Evolutionary conservation across 2,329 filamentous ascomycete species (phyloP), one percentile per base, ranked within the genome.

Genomic region (Colletotrichum salicis): DNA sequence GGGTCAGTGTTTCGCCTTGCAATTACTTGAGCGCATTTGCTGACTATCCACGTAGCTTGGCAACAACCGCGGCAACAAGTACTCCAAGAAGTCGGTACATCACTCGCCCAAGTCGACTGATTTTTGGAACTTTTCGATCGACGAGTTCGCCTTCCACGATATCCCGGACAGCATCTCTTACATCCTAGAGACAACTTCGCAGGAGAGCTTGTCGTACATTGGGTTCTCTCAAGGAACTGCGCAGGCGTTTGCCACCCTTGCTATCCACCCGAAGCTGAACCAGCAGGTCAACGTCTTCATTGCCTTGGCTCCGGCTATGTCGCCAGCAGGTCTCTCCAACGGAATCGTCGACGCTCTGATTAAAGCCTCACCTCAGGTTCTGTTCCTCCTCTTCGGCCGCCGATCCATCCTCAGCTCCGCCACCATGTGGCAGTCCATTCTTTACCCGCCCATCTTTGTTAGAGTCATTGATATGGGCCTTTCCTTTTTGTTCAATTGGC

Each of bases 41-140:
- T 82, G 60, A 81, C 55, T n/a, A 22, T 15, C 15, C 1, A 5
- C 6, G 6, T 71, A 93, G 94, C 87, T 99, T 73, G 96, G 96
- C 62, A 99, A 99, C 82, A 99, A 99, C 79, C 92, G 96, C 45
- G 96, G 96, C 61, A 99, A 99, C 87, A 99, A 99, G 80, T 99
- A 99, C 84, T 97, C 95, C 57, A 99, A 98, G 82, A 99, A 99
- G 83, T 95, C 92, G 2, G 90, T 95, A 63, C 88, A 92, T 71
- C 86, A 87, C 74, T 92, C 94, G 0, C 95, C 96, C 0, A 92
- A 90, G 0, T 92, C 93, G 2, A 84, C 88, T 48, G 87, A 90
- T 15, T 99, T 99, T 81, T 99, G 96, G 96, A 92, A 98, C 81
- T 99, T 99, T 80, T 97, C 94, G 63, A 98, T 99, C 79, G 96